Base-by-base conservation (phyloP, 495 filamentous ascomycete species). In the Lasiosphaeris hirsuta region DNA sequence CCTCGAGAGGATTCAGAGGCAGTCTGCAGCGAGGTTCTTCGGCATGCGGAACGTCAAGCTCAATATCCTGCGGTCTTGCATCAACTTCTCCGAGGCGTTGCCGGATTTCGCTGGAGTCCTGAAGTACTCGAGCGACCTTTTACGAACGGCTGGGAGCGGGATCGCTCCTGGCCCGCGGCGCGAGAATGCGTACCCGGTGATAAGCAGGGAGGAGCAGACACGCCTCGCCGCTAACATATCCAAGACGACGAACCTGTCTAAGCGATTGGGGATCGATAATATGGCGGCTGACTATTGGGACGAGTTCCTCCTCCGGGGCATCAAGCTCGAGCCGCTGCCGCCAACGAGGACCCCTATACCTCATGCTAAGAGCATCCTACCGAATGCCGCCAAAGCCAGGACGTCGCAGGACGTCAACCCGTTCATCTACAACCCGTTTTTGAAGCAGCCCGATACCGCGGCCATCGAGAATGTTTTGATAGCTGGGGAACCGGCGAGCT, bases 221-320 rank as follows among this genome's bases (percentile, higher is more conserved):
- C 84, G 87, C 39, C 76, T 97, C 18, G 76, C 84, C 17, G 87
- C 86, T 36, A 96, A 91, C 55, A 92, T 97, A 53, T 83, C 85
- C 19, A 86, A 93, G 56, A 97, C 92, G 9, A 80, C 92, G 14
- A 84, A 80, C 36, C 82, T 91, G 15, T 86, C 88, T 0, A 82
- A 81, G 62, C 87, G 86, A 57, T 73, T 96, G 37, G 91, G 92
- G 0, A 69, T 90, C 2, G 69, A 78, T 4, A 67, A 84, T 54
- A 67, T 93, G 44, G 80, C 87, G 54, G 90, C 89, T 14, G 88
- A 93, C 51, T 98, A 96, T 65, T 98, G 94, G 94, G 94, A 98
- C 69, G 88, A 93, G 46, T 97, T 98, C 65, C 79, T 98, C 0
- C 78, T 98, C 40, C 84, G 94, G 35, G 91, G 86, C 59, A 78